A percentile compares a stretch with the other conserved stretches of the same genome.
These are phyloP conservation scores for Turnera subulata DNA, from an alignment of 345 rosid genomes.

Conservation along the genomic window DNA sequence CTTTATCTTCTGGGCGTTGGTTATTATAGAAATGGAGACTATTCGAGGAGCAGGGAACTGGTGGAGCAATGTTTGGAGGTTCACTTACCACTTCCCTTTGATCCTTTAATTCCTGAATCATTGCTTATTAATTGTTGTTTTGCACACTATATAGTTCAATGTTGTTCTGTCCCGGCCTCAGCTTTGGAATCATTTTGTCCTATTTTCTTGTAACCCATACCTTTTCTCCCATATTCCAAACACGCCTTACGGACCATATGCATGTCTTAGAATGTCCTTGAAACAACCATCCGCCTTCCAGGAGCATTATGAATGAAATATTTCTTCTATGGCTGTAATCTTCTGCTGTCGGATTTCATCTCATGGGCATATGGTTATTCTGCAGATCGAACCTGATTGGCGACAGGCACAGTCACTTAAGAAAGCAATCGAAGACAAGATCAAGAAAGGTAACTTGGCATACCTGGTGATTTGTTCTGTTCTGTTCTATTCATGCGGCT, in stretches of 20 bases:
- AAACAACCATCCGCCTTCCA: too few relatives aligned
- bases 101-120: background rate
- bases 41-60: slow-evolving; percentile 62
- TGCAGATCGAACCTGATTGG: slow-evolving; percentile 77
- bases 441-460: slow-evolving; percentile 46
- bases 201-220: too few relatives aligned
- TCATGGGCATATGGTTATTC: slow-evolving; percentile 7
- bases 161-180: too few relatives aligned
- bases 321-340: too few relatives aligned
- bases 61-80: slow-evolving; percentile 71
- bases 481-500: background rate
- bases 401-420: slow-evolving; percentile 68
- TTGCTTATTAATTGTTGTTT: background rate
- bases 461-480: background rate
- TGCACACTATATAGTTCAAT: background rate
- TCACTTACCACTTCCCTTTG: background rate
- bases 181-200: too few relatives aligned
- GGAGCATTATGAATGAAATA: too few relatives aligned
- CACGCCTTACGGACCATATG: too few relatives aligned
- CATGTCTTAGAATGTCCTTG: too few relatives aligned
- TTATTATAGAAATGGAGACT: slow-evolving; percentile 61
- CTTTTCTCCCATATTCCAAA: too few relatives aligned
- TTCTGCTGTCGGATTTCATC: too few relatives aligned
- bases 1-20: slow-evolving; percentile 85
- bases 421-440: slow-evolving; percentile 60